phyloP scores from a whole-genome alignment of 2,329 filamentous ascomycete genomes.

The Cylindrodendrum hubeiense region DNA sequence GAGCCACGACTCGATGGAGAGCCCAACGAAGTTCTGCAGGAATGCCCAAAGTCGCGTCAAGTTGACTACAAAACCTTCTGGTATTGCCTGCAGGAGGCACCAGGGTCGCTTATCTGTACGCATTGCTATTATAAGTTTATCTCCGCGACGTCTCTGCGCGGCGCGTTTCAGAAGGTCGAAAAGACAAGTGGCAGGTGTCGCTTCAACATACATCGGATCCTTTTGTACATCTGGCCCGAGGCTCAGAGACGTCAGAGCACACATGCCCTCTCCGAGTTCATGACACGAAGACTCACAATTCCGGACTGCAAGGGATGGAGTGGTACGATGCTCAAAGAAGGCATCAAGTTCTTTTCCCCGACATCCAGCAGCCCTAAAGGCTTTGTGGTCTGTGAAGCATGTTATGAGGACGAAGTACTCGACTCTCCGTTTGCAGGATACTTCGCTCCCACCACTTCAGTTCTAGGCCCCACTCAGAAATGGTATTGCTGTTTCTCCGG shows the following conservation, averaged over 20 bases:
- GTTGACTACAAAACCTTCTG: conserved; percentile 1
- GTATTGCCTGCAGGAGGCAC: background rate
- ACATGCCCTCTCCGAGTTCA: background rate
- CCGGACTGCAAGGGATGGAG: background rate
- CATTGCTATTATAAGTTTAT: background rate
- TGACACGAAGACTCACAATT: background rate
- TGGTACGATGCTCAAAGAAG: background rate
- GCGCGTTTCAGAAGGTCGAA: background rate
- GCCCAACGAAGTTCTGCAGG: background rate
- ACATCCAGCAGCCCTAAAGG: background rate
- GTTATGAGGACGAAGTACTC: background rate
- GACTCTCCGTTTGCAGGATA: background rate
- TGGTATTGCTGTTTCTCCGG: background rate
- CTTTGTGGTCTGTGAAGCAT: background rate
- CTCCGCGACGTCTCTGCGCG: background rate
- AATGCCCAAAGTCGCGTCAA: background rate
- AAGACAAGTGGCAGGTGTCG: background rate
- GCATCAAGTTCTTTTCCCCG: conserved; percentile 4
- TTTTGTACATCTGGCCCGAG: background rate
- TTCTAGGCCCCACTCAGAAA: background rate
- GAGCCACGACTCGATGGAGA: background rate
- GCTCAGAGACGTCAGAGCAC: background rate
- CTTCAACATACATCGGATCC: background rate
- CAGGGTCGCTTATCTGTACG: background rate
- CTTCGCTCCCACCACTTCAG: background rate